A percentile compares a stretch with the other conserved stretches of the same genome.
These are phyloP conservation scores for Claviceps fusiformis DNA, from an alignment of 2,329 filamentous ascomycete genomes.

Conservation along the genomic window DNA sequence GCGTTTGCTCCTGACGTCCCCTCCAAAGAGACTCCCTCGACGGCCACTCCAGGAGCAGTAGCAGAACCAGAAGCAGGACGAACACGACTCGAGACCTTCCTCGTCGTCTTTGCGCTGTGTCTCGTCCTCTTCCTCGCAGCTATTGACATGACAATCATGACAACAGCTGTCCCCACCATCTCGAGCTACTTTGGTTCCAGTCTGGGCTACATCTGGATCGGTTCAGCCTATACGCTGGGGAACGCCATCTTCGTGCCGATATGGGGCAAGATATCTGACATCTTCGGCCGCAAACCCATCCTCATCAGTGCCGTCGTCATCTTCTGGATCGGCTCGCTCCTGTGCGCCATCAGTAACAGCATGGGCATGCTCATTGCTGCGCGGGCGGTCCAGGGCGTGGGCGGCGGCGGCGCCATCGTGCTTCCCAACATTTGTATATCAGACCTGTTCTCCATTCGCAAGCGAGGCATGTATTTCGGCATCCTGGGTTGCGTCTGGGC, in stretches of 20 bases:
- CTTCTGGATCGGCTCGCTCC: conserved; percentile 41
- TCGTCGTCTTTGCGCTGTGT: conserved; percentile 28
- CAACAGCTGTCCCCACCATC: conserved; percentile 55
- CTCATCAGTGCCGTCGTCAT: conserved; percentile 35
- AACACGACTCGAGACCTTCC: conserved; percentile 23
- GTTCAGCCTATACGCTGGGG: conserved; percentile 58
- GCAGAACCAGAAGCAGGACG: conserved; percentile 20
- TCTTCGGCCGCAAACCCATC: conserved; percentile 44
- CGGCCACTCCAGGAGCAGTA: not conserved
- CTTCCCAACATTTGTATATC: conserved; percentile 45
- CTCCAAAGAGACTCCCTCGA: not conserved
- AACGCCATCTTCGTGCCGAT: conserved; percentile 53
- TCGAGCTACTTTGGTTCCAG: conserved; percentile 49
- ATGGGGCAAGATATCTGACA: conserved; percentile 52
- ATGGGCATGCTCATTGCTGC: conserved; percentile 41
- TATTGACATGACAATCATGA: conserved; percentile 48
- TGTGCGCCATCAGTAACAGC: conserved; percentile 35
- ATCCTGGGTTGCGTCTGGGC: conserved; percentile 47
- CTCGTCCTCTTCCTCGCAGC: conserved; percentile 38
- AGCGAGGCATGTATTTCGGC: conserved; percentile 38
- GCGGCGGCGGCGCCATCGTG: conserved; percentile 44
- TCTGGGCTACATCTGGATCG: conserved; percentile 65
- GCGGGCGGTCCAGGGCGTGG: conserved; percentile 42
- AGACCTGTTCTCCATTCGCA: conserved; percentile 39
- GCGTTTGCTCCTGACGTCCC: not conserved